Base-by-base conservation (phyloP, 768 basidiomycete genomes). In the Termitomyces sp. region DNA sequence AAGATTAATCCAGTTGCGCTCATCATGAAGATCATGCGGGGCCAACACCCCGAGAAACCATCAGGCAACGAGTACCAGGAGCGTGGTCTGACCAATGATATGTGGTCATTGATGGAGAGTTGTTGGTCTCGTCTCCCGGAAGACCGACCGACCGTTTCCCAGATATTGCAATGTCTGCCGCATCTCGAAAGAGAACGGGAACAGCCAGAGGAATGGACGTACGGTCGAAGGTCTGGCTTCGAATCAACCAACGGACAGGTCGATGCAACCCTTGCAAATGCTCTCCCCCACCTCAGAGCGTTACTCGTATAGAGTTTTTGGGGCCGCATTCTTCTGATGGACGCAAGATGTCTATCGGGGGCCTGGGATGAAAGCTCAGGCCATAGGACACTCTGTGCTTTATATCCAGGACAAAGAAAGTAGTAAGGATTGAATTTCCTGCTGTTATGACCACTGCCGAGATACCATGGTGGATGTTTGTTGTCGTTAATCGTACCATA, bases 31-130 rank as follows among this genome's bases (percentile, higher is more conserved):
- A 45, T 51, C 31, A 51, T 50, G 49, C 20, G 9, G 13, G 56
- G 56, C 4, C 20, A 57, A 18, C 53, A 54, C 18, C 60, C 60
- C 18, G 31, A 22, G 6, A 44, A 54, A 6, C 59, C 59, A 7
- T 8, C 4, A 10, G 58, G 54, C 3, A 16, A 31, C 34, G 8
- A 39, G 31, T 51, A 57, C 28, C 41, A 39, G 16, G 51, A 47
- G 20, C 51, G 55, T 18, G 61, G 61, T 24, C 33, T 62, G 46
- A 59, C 50, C 28, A 55, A 62, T 7, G 13, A 18, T 8, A 51
- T 59, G 34, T 62, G 61, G 61, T 33, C 5, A 16, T 48, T 62
- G 28, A 62, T 62, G 55, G 12, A 41, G 22, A 49, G 37, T 10
- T 62, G 58, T 48, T 62, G 61, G 61, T 24, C 42, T 31, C 55